Conservation (phyloP, 495 filamentous ascomycete species). For the Haplographium delicatum region DNA sequence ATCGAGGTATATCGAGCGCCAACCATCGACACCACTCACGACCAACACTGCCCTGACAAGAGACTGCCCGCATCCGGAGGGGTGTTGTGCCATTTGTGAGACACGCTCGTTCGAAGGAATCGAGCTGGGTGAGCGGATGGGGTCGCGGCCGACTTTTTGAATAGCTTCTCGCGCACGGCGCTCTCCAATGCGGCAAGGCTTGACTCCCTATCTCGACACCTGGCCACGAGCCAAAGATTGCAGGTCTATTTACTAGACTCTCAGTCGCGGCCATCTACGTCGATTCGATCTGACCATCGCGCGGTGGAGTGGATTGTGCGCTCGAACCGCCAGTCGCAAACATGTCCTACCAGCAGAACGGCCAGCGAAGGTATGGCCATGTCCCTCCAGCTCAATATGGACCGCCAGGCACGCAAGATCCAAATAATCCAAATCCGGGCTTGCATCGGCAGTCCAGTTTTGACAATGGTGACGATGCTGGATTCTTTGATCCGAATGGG, state of each 20-base stretch:
- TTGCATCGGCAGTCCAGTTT: conserved; percentile 64
- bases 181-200: conserved; percentile 14
- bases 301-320: not conserved
- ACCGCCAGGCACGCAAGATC: conserved; percentile 39
- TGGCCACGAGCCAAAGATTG: conserved; percentile 10
- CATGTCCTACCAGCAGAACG: conserved; percentile 52
- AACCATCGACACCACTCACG: not conserved
- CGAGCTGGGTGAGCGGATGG: conserved; percentile 14
- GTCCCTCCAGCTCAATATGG: conserved; percentile 53
- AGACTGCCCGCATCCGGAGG: not conserved
- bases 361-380: conserved; percentile 52
- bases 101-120: conserved; percentile 12
- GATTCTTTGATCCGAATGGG: conserved; percentile 41
- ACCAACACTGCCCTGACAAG: not conserved
- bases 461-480: conserved; percentile 71
- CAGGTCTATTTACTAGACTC: not conserved
- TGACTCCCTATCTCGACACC: conserved; percentile 1
- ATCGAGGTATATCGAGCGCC: not conserved
- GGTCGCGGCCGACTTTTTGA: conserved; percentile 12
- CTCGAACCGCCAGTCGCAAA: not conserved
- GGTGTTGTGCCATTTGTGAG: not conserved
- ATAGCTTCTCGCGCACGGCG: conserved; percentile 18
- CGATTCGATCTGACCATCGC: not conserved
- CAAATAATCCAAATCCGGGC: conserved; percentile 30
- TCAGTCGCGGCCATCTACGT: not conserved